Conservation (phyloP, 371 early-diverging fungal species). For the Mortierella sp. region DNA sequence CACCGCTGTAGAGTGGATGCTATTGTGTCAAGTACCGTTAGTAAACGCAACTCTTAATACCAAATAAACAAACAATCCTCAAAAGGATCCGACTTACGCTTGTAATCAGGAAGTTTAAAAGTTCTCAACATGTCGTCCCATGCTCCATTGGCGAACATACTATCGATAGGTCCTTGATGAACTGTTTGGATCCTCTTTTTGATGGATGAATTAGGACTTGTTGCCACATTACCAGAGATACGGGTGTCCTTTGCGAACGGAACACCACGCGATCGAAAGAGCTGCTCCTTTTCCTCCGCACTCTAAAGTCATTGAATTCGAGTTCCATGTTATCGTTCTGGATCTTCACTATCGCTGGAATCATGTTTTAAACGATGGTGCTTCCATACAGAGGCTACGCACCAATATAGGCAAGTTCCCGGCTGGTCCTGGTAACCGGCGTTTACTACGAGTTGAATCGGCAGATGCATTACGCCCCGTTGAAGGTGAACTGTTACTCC, state of each 20-base stretch:
- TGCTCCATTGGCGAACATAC: conserved; percentile 33
- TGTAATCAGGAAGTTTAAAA: conserved; percentile 29
- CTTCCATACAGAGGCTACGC: not conserved
- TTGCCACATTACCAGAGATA: not conserved
- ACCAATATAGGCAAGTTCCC: conserved; percentile 42
- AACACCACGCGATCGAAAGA: conserved; percentile 38
- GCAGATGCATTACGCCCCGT: not conserved
- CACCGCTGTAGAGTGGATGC: conserved; percentile 27
- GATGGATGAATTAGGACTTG: conserved; percentile 28
- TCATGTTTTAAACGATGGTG: not conserved
- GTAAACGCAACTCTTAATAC: too few species aligned
- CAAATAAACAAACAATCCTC: not conserved
- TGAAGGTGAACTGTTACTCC: conserved; percentile 35
- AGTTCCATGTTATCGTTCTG: too few species aligned
- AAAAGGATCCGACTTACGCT: conserved; percentile 16
- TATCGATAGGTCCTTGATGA: conserved; percentile 35
- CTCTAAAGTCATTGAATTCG: too few species aligned
- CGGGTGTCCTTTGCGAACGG: conserved; percentile 21
- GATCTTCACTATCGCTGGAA: too few species aligned
- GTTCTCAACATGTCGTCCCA: conserved; percentile 40
- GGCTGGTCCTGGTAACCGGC: conserved; percentile 46
- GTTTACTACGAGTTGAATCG: not conserved
- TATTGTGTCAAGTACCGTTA: too few species aligned
- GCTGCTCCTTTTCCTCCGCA: conserved; percentile 32
- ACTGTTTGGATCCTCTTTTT: conserved; percentile 35